Conservation (phyloP, 805 yeast species). For the Ogataea corticis region DNA sequence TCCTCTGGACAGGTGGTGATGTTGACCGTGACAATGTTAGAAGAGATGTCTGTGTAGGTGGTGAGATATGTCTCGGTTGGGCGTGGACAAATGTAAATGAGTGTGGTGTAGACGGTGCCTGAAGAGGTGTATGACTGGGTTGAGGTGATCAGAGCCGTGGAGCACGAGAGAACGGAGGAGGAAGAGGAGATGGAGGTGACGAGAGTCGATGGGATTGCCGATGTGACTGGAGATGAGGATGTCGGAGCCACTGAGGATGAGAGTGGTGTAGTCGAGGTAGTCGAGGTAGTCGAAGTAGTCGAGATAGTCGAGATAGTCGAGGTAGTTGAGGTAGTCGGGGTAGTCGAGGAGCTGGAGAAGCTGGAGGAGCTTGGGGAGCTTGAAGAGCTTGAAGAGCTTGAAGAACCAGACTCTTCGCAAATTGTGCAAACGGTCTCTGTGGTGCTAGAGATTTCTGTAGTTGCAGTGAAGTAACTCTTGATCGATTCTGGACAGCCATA, state of each 20-base stretch:
- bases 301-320: background rate
- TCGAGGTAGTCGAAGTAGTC: background rate
- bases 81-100: constrained; percentile 2
- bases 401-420: constrained; percentile 4
- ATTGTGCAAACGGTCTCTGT: constrained; percentile 10
- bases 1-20: constrained; percentile 1
- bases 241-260: no score
- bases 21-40: constrained; percentile 1
- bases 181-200: background rate
- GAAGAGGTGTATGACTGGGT: background rate
- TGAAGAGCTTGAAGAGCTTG: constrained; percentile 2
- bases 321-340: background rate
- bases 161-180: constrained; percentile 5
- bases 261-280: background rate
- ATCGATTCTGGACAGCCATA: constrained; percentile 1
- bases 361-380: background rate
- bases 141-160: background rate
- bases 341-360: background rate
- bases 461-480: constrained; percentile 2
- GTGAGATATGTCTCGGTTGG: constrained; percentile 4
- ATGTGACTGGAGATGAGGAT: no score
- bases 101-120: background rate
- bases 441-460: constrained; percentile 5
- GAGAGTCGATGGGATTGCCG: background rate
- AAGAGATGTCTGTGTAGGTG: constrained; percentile 3